These are phyloP conservation scores for Globisporangium perplexum DNA, from an alignment of 352 stramenopile species.

Conservation along the genomic window DNA sequence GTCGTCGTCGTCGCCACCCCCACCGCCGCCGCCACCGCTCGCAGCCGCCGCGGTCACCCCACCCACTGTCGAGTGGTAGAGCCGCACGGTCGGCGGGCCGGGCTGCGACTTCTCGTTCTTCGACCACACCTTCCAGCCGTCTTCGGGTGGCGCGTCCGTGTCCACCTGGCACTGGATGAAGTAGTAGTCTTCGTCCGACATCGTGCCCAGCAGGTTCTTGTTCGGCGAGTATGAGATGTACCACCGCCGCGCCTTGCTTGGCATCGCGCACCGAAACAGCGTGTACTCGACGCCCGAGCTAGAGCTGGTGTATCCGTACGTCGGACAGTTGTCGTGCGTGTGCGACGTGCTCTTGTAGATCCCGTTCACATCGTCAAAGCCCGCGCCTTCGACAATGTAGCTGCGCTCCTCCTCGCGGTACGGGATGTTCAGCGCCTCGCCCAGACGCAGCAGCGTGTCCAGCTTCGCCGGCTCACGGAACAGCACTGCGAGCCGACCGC, in stretches of 20 bases:
- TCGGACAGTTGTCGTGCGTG: conserved; percentile 68
- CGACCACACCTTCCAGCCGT: conserved; percentile 82
- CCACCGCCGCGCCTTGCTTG: conserved; percentile 96
- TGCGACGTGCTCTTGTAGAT: conserved; percentile 86
- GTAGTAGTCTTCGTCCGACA: conserved; percentile 87
- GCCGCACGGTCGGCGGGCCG: conserved; percentile 55
- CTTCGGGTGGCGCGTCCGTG: conserved; percentile 66
- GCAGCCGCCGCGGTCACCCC: conserved; percentile 1
- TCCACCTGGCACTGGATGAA: conserved; percentile 80
- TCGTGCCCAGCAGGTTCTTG: conserved; percentile 77
- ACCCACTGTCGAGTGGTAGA: conserved; percentile 65
- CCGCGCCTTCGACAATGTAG: conserved; percentile 89
- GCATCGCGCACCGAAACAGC: conserved; percentile 97
- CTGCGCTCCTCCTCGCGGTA: conserved; percentile 71
- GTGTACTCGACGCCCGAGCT: conserved; percentile 85
- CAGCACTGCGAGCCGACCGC: conserved; percentile 55
- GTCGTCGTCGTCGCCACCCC: neutral
- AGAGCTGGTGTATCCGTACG: conserved; percentile 45
- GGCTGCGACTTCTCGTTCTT: conserved; percentile 80
- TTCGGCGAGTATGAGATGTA: conserved; percentile 96
- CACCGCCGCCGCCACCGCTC: conserved; percentile 6
- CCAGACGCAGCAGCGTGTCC: conserved; percentile 59
- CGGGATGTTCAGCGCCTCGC: conserved; percentile 51
- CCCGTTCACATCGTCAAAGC: conserved; percentile 91
- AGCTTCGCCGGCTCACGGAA: conserved; percentile 70